phyloP scores from a whole-genome alignment of 2,329 filamentous ascomycete genomes.

The Drechslerella coelobrocha region DNA sequence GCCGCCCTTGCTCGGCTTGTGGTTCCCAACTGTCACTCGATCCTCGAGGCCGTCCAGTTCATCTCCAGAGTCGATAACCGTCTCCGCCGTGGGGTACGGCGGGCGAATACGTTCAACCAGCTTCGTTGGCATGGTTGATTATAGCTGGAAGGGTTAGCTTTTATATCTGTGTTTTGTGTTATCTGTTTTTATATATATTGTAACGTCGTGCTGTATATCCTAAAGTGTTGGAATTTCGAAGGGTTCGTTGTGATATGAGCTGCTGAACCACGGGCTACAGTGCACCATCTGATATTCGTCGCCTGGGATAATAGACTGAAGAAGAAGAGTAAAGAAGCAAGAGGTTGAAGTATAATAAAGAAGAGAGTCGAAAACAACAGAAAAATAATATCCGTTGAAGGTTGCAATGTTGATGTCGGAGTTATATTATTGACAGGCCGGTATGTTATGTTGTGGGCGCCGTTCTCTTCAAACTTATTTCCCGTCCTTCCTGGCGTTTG shows the following conservation, averaged over 20 bases:
- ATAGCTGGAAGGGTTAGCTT: slow-evolving; percentile 10
- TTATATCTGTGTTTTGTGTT: background rate
- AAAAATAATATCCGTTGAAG: background rate
- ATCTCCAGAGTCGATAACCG: slow-evolving; percentile 47
- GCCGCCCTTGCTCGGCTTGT: slow-evolving; percentile 47
- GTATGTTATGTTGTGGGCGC: background rate
- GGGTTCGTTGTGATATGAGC: slow-evolving; percentile 25
- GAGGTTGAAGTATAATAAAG: background rate
- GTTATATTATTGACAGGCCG: background rate
- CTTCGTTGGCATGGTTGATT: slow-evolving; percentile 27
- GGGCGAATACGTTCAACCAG: slow-evolving; percentile 24
- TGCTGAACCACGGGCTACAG: slow-evolving; percentile 27
- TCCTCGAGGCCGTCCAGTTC: slow-evolving; percentile 35
- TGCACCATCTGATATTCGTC: slow-evolving; percentile 36
- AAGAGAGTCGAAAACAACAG: background rate
- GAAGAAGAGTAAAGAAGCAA: background rate
- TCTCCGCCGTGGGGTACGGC: slow-evolving; percentile 41
- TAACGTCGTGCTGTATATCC: background rate
- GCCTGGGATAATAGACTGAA: background rate
- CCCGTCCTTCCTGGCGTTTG: background rate
- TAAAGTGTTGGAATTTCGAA: background rate
- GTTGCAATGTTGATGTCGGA: slow-evolving; percentile 7
- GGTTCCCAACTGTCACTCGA: slow-evolving; percentile 39
- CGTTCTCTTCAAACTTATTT: background rate
- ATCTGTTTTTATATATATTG: background rate